These are phyloP conservation scores for Singerocomus inundabilis DNA, from an alignment of 1,284 basidiomycete genomes.

Conservation along the genomic window DNA sequence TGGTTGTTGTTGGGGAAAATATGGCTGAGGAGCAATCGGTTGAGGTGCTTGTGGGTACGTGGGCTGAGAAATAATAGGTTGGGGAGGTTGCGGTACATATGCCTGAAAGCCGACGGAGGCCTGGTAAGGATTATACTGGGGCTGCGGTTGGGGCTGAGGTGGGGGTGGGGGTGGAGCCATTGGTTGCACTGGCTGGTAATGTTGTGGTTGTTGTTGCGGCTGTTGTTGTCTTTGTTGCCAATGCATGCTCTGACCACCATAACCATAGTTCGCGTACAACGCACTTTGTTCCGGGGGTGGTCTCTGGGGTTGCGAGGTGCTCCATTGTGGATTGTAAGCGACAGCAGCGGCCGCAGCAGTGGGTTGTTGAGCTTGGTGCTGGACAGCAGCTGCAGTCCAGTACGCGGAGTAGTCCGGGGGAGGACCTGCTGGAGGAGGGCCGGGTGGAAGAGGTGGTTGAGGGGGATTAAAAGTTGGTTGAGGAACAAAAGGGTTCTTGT, in stretches of 20 bases:
- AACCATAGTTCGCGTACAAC: slow-evolving; percentile 82
- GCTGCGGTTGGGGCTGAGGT: slow-evolving; percentile 54
- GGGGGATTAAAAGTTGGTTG: slow-evolving; percentile 64
- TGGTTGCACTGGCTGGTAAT: slow-evolving; percentile 52
- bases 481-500: slow-evolving; percentile 78
- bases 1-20: slow-evolving; percentile 44
- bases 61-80: slow-evolving; percentile 43
- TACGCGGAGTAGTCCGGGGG: slow-evolving; percentile 74
- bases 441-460: slow-evolving; percentile 75
- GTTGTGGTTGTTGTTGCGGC: slow-evolving; percentile 39
- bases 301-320: slow-evolving; percentile 55
- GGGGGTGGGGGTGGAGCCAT: slow-evolving; percentile 52
- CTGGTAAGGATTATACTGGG: slow-evolving; percentile 75
- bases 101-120: slow-evolving; percentile 66
- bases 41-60: slow-evolving; percentile 37
- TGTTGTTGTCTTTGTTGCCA: slow-evolving; percentile 71
- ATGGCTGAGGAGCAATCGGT: slow-evolving; percentile 37
- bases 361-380: slow-evolving; percentile 43
- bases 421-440: slow-evolving; percentile 70
- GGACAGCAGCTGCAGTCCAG: slow-evolving; percentile 62
- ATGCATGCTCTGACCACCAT: slow-evolving; percentile 57
- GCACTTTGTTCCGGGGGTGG: slow-evolving; percentile 72
- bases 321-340: slow-evolving; percentile 66
- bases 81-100: slow-evolving; percentile 60
- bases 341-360: slow-evolving; percentile 35